phyloP scores from a whole-genome alignment of 345 rosid genomes.

The Jatropha curcas region DNA sequence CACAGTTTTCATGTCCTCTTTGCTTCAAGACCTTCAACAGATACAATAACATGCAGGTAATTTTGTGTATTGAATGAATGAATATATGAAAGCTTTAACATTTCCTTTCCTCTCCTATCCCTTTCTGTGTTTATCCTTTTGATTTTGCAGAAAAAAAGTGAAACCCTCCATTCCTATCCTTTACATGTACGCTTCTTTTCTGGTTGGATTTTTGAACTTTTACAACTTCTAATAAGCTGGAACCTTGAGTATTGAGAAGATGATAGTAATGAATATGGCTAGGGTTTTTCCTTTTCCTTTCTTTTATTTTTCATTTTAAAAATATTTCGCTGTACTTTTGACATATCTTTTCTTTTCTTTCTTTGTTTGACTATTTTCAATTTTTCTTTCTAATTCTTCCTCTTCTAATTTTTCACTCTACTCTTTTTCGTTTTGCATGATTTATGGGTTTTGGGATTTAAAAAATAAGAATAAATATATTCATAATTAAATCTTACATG shows the following conservation, averaged over 20 bases:
- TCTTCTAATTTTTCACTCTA: slow-evolving; percentile 5
- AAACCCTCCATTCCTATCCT: slow-evolving; percentile 21
- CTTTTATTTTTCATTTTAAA: slow-evolving; percentile 17
- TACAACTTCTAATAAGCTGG: slow-evolving; percentile 27
- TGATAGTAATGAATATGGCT: not conserved
- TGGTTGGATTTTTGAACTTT: slow-evolving; percentile 33
- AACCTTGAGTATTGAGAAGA: slow-evolving; percentile 17
- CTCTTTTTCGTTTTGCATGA: slow-evolving; percentile 37
- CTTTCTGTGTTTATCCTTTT: slow-evolving; percentile 25
- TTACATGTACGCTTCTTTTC: slow-evolving; percentile 31
- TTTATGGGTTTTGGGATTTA: slow-evolving; percentile 46
- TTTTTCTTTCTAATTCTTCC: not conserved
- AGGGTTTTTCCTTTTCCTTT: slow-evolving; percentile 32
- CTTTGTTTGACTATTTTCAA: slow-evolving; percentile 12
- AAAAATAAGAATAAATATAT: slow-evolving; percentile 25
- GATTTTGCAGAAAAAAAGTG: slow-evolving; percentile 27
- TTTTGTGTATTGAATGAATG: too few species aligned
- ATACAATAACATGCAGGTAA: slow-evolving; percentile 99
- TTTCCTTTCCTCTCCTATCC: slow-evolving; percentile 21
- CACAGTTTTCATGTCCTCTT: slow-evolving; percentile 96
- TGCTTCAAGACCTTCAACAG: slow-evolving; percentile 99
- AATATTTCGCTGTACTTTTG: slow-evolving; percentile 23
- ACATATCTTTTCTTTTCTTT: slow-evolving; percentile 23
- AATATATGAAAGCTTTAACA: slow-evolving; percentile 24
- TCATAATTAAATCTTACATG: slow-evolving; percentile 10